Percentiles rank a stretch among this genome's conserved stretches.
These are phyloP conservation scores for Geranomyces michiganensis DNA, from an alignment of 192 early-diverging fungal genomes.

Conservation along the genomic window DNA sequence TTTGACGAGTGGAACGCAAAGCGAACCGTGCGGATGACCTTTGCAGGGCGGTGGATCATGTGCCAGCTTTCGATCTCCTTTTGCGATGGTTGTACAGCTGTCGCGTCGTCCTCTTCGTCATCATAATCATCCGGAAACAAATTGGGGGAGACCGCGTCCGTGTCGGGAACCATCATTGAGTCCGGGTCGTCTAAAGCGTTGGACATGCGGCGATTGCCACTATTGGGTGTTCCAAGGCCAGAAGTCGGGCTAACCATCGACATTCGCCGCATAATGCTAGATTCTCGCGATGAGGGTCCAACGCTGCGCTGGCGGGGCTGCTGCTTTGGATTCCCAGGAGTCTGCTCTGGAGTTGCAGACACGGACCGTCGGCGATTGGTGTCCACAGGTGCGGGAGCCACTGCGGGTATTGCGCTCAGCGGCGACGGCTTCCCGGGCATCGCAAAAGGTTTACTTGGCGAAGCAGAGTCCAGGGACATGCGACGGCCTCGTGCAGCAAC, in stretches of 20 bases:
- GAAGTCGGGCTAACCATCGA: constrained; percentile 48
- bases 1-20: constrained; percentile 55
- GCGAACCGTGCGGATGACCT: constrained; percentile 54
- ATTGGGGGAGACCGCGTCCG: constrained; percentile 4
- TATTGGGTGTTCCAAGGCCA: background rate
- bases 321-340: background rate
- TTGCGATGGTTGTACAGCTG: constrained; percentile 37
- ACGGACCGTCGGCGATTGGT: constrained; percentile 23
- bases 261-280: constrained; percentile 43
- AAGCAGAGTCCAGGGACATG: constrained; percentile 17
- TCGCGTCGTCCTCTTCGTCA: constrained; percentile 27
- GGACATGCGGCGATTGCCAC: background rate
- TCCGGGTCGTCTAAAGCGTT: constrained; percentile 27
- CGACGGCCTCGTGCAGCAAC: constrained; percentile 6
- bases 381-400: background rate
- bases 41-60: constrained; percentile 54
- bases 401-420: background rate
- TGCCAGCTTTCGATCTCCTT: constrained; percentile 67
- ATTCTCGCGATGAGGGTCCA: constrained; percentile 25
- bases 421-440: background rate
- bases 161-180: constrained; percentile 32
- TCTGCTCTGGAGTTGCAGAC: constrained; percentile 13
- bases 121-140: constrained; percentile 11
- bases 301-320: constrained; percentile 4
- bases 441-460: background rate